phyloP scores from a whole-genome alignment of 2,329 filamentous ascomycete species.

The Pseudocercospora musae region DNA sequence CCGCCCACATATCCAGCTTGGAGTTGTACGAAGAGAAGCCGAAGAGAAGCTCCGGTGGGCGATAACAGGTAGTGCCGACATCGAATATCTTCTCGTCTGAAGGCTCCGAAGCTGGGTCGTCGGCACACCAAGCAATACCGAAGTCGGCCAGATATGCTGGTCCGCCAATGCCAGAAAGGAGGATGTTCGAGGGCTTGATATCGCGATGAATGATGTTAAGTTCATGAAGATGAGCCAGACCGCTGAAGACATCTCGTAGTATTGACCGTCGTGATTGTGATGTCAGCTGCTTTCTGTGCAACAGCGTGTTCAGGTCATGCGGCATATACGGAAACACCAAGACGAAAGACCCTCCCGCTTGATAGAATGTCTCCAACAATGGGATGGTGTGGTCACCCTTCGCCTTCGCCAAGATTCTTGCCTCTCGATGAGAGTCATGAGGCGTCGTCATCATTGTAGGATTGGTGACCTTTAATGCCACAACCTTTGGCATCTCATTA shows the following conservation, averaged over 20 bases:
- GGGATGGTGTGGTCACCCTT: slow-evolving; percentile 60
- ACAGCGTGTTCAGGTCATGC: slow-evolving; percentile 65
- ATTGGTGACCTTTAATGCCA: slow-evolving; percentile 83
- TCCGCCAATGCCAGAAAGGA: slow-evolving; percentile 45
- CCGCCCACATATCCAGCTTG: slow-evolving; percentile 82
- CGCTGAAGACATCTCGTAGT: slow-evolving; percentile 68
- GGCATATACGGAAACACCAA: slow-evolving; percentile 83
- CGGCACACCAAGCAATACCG: slow-evolving; percentile 80
- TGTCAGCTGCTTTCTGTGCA: slow-evolving; percentile 43
- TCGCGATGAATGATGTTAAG: slow-evolving; percentile 86
- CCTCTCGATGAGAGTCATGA: slow-evolving; percentile 78
- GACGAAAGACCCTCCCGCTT: slow-evolving; percentile 69
- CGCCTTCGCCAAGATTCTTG: slow-evolving; percentile 63
- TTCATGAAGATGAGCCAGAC: slow-evolving; percentile 67
- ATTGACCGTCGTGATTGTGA: slow-evolving; percentile 42
- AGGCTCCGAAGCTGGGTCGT: slow-evolving; percentile 58
- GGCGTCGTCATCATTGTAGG: slow-evolving; percentile 70
- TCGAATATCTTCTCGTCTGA: slow-evolving; percentile 75
- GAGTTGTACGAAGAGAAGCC: slow-evolving; percentile 70
- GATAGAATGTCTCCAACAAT: slow-evolving; percentile 67
- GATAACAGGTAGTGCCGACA: slow-evolving; percentile 88
- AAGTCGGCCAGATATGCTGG: slow-evolving; percentile 87
- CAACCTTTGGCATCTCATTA: slow-evolving; percentile 33
- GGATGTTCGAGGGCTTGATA: slow-evolving; percentile 85
- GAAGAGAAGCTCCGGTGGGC: slow-evolving; percentile 86